Base-by-base conservation (phyloP, 2,329 filamentous ascomycete genomes). In the Orbilia quercus region DNA sequence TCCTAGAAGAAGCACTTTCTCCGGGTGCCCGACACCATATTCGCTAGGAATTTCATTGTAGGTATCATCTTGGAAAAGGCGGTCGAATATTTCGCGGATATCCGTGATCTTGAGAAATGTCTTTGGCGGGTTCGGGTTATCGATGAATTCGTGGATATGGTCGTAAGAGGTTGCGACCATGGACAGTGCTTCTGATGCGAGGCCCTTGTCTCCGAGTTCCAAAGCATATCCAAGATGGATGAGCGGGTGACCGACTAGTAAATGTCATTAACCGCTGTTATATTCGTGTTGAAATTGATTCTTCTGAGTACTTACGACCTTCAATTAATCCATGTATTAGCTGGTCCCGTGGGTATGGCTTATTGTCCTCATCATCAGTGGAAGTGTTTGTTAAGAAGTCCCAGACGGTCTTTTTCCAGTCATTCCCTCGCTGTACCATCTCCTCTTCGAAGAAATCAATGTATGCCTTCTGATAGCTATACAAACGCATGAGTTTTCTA, bases 391-490 rank as follows among this genome's bases (percentile, higher is more conserved):
- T 91, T 48, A 99, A 81, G 79, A 90, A 98, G 74, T 93, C 86
- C 1, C 87, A 82, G 7, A 96, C 83, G 1, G 96, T 87, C 59
- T 84, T 83, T 79, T 90, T 91, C 91, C 95, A 97, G 79, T 96
- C 87, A 79, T 97, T 98, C 36, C 87, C 84, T 77, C 89, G 86
- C 16, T 83, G 82, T 1, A 91, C 92, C 28, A 98, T 83, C 78
- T 92, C 88, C 80, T 99, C 95, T 80, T 99, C 95, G 79, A 96
- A 98, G 80, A 95, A 98, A 80, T 99, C 93, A 64, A 99, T 84
- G 79, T 89, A 99, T 0, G 92, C 94, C 71, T 94, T 87, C 81
- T 99, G 92, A 79, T 96, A 97, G 44, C 44, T 53, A 18, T 7
- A 9, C 18, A 23, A 42, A 25, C 23, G n/a, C 23, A 40, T 60